These are phyloP conservation scores for Gliomastix tumulicola DNA, from an alignment of 2,329 filamentous ascomycete genomes.

Conservation along the genomic window DNA sequence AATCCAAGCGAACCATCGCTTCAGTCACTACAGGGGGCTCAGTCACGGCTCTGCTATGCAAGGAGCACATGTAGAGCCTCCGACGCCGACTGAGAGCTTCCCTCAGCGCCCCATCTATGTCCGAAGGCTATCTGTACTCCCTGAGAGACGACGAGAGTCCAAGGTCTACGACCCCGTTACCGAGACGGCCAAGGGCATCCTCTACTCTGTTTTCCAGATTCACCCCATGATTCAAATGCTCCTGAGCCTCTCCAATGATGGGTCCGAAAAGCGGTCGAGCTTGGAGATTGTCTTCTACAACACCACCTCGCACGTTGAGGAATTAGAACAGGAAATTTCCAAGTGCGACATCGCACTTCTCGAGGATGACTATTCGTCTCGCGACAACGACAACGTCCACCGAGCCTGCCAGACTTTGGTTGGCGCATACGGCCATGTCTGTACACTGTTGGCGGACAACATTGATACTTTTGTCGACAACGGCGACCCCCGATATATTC, in stretches of 20 bases:
- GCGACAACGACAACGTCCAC: slow-evolving; percentile 58
- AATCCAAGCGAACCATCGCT: slow-evolving; percentile 53
- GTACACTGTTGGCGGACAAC: slow-evolving; percentile 51
- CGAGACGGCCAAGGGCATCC: slow-evolving; percentile 58
- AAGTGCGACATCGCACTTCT: slow-evolving; percentile 44
- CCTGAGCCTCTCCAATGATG: slow-evolving; percentile 54
- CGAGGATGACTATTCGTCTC: slow-evolving; percentile 37
- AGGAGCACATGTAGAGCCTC: slow-evolving; percentile 45
- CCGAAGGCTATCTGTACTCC: slow-evolving; percentile 54
- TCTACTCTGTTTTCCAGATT: slow-evolving; percentile 62
- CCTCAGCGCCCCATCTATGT: slow-evolving; percentile 56
- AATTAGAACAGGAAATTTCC: slow-evolving; percentile 58
- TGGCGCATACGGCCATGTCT: slow-evolving; percentile 59
- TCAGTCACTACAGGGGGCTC: slow-evolving; percentile 59
- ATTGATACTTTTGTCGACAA: slow-evolving; percentile 59
- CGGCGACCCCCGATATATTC: slow-evolving; percentile 59
- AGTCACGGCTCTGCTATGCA: slow-evolving; percentile 66
- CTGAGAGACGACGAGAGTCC: slow-evolving; percentile 56
- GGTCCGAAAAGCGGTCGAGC: slow-evolving; percentile 53
- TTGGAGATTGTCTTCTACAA: slow-evolving; percentile 63
- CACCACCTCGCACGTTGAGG: slow-evolving; percentile 58
- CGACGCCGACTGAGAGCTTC: slow-evolving; percentile 50
- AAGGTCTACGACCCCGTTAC: slow-evolving; percentile 53
- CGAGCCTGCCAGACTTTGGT: slow-evolving; percentile 57
- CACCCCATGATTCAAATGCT: slow-evolving; percentile 62